phyloP scores from a whole-genome alignment of 306 rosid genomes.

The Macrotyloma uniflorum region DNA sequence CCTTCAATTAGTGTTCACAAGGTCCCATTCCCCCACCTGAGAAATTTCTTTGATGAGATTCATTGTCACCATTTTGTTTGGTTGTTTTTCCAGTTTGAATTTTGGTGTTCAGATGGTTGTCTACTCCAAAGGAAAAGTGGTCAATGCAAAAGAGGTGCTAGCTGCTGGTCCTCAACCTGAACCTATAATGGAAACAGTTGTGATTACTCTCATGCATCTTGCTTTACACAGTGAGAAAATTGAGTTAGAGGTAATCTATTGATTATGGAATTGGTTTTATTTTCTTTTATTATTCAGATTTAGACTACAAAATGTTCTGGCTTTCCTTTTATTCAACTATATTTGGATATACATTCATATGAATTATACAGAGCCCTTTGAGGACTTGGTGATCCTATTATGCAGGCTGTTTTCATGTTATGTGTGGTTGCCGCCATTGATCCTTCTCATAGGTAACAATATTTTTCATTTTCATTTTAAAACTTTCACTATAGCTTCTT shows the following conservation, averaged over 20 bases:
- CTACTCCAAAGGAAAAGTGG: constrained; percentile 61
- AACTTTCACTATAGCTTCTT: constrained; percentile 21
- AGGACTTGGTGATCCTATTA: constrained; percentile 28
- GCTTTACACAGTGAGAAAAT: constrained; percentile 84
- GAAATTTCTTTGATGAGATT: not conserved
- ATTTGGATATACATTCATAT: not conserved
- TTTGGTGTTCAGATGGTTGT: constrained; percentile 78
- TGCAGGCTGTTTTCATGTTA: constrained; percentile 93
- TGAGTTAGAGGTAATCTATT: constrained; percentile 68
- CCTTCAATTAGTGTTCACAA: constrained; percentile 1
- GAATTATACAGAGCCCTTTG: not conserved
- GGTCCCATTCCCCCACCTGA: not conserved
- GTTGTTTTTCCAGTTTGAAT: constrained; percentile 61
- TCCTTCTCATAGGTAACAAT: constrained; percentile 79
- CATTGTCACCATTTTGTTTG: constrained; percentile 13
- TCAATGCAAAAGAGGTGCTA: constrained; percentile 74
- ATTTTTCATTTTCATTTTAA: constrained; percentile 25
- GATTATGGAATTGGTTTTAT: constrained; percentile 11
- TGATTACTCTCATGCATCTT: constrained; percentile 85
- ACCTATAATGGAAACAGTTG: constrained; percentile 71
- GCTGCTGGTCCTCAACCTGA: constrained; percentile 79
- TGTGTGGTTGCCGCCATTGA: constrained; percentile 84
- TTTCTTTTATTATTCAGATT: not conserved
- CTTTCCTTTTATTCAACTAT: not conserved
- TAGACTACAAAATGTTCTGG: not conserved